phyloP scores from a whole-genome alignment of 129 eudicot genomes.

The Escallonia herrerae region DNA sequence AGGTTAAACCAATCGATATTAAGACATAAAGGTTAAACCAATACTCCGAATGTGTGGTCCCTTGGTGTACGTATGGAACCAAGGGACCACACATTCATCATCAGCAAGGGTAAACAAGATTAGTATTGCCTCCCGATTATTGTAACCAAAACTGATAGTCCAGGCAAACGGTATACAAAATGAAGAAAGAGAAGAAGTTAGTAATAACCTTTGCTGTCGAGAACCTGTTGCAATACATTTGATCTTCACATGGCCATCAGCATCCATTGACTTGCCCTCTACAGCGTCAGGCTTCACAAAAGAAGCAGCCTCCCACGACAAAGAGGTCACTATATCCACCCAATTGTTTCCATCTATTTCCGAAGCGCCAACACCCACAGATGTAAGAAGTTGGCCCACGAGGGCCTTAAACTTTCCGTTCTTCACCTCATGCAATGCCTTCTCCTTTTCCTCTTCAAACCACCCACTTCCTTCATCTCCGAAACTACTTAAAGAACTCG shows the following conservation, averaged over 20 bases:
- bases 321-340: slow-evolving; percentile 72
- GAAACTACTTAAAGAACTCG: slow-evolving; percentile 58
- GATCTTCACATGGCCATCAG: slow-evolving; percentile 78
- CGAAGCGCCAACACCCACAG: slow-evolving; percentile 39
- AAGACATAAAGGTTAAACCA: too few relatives aligned
- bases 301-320: slow-evolving; percentile 91
- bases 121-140: too few relatives aligned
- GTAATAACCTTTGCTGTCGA: slow-evolving; percentile 51
- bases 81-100: too few relatives aligned
- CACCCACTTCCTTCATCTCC: slow-evolving; percentile 46
- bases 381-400: slow-evolving; percentile 63
- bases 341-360: slow-evolving; percentile 43
- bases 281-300: slow-evolving; percentile 68
- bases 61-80: too few relatives aligned
- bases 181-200: too few relatives aligned
- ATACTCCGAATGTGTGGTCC: too few relatives aligned
- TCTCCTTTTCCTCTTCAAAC: slow-evolving; percentile 58
- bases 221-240: slow-evolving; percentile 79
- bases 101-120: too few relatives aligned
- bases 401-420: slow-evolving; percentile 62
- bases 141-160: too few relatives aligned
- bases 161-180: too few relatives aligned
- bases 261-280: slow-evolving; percentile 81
- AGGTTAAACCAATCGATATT: too few relatives aligned
- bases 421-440: slow-evolving; percentile 59